Evolutionary conservation across 352 stramenopile genomes (phyloP).

Genomic region (Phytophthora palmivora): DNA sequence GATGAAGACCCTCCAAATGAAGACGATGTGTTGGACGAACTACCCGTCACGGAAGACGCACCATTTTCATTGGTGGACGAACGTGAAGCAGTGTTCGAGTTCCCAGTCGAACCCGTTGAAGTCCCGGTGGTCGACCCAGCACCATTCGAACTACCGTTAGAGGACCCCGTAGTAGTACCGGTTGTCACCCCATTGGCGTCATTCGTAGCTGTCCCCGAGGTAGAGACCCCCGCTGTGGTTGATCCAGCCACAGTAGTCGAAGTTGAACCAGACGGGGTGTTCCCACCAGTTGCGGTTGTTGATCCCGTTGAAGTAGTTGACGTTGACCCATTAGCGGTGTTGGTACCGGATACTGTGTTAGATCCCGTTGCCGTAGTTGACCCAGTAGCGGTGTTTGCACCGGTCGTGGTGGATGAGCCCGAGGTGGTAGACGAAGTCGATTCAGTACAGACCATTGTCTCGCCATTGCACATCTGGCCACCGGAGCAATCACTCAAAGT

Average conservation of each 20-base stretch:
- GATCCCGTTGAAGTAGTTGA: not conserved
- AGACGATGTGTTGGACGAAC: slow-evolving; percentile 9
- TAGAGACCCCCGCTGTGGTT: not conserved
- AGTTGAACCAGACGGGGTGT: not conserved
- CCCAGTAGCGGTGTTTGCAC: too few species aligned
- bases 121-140: not conserved
- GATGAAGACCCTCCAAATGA: slow-evolving; percentile 8
- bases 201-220: not conserved
- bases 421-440: slow-evolving; percentile 2
- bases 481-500: slow-evolving; percentile 17
- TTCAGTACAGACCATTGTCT: slow-evolving; percentile 27
- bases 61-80: slow-evolving; percentile 12
- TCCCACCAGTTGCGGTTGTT: not conserved
- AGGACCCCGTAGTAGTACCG: not conserved
- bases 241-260: not conserved
- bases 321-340: slow-evolving; percentile 12
- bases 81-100: slow-evolving; percentile 14
- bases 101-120: not conserved
- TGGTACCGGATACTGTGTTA: not conserved
- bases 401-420: not conserved
- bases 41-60: slow-evolving; percentile 2
- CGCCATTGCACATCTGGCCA: slow-evolving; percentile 32
- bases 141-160: not conserved
- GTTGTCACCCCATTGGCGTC: not conserved
- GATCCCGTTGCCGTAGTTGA: not conserved